Base-by-base conservation (phyloP, 768 basidiomycete species). In the Rhodotorula diobovata region DNA sequence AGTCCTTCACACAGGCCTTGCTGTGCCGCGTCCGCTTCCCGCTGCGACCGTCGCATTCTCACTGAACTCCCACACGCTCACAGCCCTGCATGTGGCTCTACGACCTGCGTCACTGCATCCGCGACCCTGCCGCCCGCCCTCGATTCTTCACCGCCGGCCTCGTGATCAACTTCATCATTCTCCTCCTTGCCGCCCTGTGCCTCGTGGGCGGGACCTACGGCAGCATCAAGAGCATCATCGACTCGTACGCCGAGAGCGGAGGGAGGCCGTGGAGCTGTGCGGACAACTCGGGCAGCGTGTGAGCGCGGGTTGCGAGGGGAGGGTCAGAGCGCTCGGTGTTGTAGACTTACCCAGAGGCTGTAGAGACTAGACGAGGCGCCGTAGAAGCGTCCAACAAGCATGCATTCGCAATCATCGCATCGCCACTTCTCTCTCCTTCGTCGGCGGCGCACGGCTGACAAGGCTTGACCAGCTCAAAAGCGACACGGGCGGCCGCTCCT, bases 241-340 rank as follows among this genome's bases (percentile, higher is more conserved):
- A 59, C 23, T 41, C 35, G 8, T 68, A 62, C n/a, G 43, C n/a
- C 6, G 71, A 66, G 28, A 35, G 18, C 15, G 63, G 60, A 21
- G 62, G 70, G 2, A 23, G 43, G 16, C 59, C 74, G 5, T 75
- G 68, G 43, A 55, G 39, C 12, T 75, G 74, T 25, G 68, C 60
- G 8, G 70, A 70, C 54, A 66, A 62, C 60, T 83, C 35, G 78
- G 79, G 61, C 78, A 78, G 67, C 80, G 68, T n/a, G 10, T 54
- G 21, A 23, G 21, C n/a, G n/a, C n/a, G n/a, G n/a, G n/a, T n/a
- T n/a, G n/a, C n/a, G n/a, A n/a, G n/a, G n/a, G n/a, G n/a, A n/a
- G n/a, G n/a, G n/a, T n/a, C n/a, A n/a, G n/a, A n/a, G n/a, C n/a
- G n/a, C n/a, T n/a, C n/a, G n/a, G n/a, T n/a, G n/a, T n/a, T n/a